Conservation (phyloP, 805 yeast species). For the Yamadazyma phyllophila region DNA sequence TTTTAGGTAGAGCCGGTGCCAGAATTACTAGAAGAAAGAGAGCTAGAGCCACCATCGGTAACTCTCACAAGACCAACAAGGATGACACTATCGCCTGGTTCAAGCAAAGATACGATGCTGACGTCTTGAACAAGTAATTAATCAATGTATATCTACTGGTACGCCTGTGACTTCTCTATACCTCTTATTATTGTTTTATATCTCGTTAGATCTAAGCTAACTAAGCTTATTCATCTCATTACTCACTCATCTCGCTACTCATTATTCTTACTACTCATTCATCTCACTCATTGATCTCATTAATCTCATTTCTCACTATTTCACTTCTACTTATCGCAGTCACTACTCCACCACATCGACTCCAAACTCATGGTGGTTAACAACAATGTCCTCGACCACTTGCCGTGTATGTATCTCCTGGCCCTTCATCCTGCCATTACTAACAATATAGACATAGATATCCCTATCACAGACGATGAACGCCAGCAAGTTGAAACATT, state of each 20-base stretch:
- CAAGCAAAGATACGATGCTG: constrained; percentile 99
- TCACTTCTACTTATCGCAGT: no score
- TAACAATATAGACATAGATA: constrained; percentile 26
- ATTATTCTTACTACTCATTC: no score
- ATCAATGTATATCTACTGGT: constrained; percentile 9
- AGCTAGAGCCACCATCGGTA: constrained; percentile 83
- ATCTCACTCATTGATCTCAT: no score
- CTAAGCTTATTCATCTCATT: no score
- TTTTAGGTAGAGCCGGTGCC: constrained; percentile 98
- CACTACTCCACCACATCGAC: not conserved
- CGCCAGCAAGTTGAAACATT: constrained; percentile 34
- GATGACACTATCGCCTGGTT: constrained; percentile 97
- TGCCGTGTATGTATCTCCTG: constrained; percentile 35
- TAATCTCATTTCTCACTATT: no score
- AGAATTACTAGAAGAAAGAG: constrained; percentile 99
- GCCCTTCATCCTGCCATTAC: not conserved
- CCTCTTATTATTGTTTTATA: no score
- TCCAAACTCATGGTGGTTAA: not conserved
- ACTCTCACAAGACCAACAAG: constrained; percentile 86
- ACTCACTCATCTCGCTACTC: no score
- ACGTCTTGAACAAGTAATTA: constrained; percentile 76
- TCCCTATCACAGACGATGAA: constrained; percentile 33
- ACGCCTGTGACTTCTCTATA: not conserved
- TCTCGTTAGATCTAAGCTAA: no score
- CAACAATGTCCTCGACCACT: constrained; percentile 35